Base-by-base conservation (phyloP, 2,329 filamentous ascomycete genomes). In the Apiospora aurea region DNA sequence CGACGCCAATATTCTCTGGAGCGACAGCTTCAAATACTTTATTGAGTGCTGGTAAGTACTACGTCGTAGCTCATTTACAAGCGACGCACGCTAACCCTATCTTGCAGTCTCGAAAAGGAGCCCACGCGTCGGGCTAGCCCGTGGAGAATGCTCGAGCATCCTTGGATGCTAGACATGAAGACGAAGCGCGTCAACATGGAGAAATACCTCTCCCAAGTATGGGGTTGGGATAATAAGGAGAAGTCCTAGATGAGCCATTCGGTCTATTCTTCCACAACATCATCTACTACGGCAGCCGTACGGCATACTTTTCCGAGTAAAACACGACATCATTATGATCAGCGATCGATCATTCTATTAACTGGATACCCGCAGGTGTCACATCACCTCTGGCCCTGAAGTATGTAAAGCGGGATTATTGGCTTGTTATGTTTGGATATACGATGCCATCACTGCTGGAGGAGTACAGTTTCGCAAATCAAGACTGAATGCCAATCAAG, bases 101-200 rank as follows among this genome's bases (percentile, higher is more conserved):
- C 8, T 51, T 26, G 70, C 75, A 98, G 96, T 85, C 89, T 99
- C 72, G 96, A 99, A 83, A 99, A 99, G 84, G 94, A 98, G 77
- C 92, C 94, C 26, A 89, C 88, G 72, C 91, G 95, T 79, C 89
- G 96, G 80, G 96, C 96, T 43, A 97, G 94, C 73, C 96, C 96
- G 16, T 99, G 96, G 96, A 94, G 96, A 79, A 99, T 99, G 95
- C 90, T 97, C 75, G 96, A 99, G 80, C 96, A 99, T 84, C 96
- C 96, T 1, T 99, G 96, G 96, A 97, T 99, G 92, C 86, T 94
- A 57, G 96, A 99, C 79, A 98, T 98, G 94, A 93, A 92, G 79
- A 88, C 90, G 71, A 98, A 98, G 87, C 94, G 96, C 77, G 96
- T 99, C 81, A 98, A 98, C 83, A 98, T 99, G 95, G 91, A 91